Conservation (phyloP, 148 eudicot species). For the Polygonum aviculare region DNA sequence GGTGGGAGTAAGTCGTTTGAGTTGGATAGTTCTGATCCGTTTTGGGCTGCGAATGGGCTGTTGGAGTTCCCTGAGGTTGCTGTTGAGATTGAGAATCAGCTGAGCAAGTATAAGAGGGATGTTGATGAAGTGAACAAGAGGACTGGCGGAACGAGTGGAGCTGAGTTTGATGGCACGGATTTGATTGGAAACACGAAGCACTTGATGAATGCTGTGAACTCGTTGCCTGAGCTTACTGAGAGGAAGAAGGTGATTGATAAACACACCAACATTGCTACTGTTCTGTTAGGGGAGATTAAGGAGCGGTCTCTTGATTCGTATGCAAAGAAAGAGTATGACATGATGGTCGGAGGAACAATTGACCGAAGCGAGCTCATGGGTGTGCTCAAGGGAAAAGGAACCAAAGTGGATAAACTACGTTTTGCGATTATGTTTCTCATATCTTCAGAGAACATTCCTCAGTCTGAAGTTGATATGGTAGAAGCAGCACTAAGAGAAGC, state of each 20-base stretch:
- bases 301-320: conserved; percentile 83
- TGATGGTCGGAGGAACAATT: conserved; percentile 86
- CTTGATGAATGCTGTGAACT: conserved; percentile 92
- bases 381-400: conserved; percentile 86
- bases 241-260: conserved; percentile 85
- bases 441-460: conserved; percentile 65
- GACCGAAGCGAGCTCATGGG: conserved; percentile 67
- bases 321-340: conserved; percentile 81
- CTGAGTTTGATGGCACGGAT: conserved; percentile 89
- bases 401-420: conserved; percentile 73
- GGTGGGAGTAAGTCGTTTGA: conserved; percentile 81
- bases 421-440: conserved; percentile 89
- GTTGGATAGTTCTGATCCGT: conserved; percentile 64
- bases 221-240: conserved; percentile 90
- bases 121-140: conserved; percentile 87
- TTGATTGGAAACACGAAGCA: conserved; percentile 88
- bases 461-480: conserved; percentile 72
- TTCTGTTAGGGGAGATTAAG: conserved; percentile 82
- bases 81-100: conserved; percentile 83
- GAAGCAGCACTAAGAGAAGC: conserved; percentile 75
- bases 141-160: conserved; percentile 78
- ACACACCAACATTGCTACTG: conserved; percentile 89
- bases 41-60: conserved; percentile 74
- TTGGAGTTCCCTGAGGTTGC: conserved; percentile 96
- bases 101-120: conserved; percentile 81